These are phyloP conservation scores for Conticribra guillardii DNA, from an alignment of 108 stramenopile species.

Conservation along the genomic window DNA sequence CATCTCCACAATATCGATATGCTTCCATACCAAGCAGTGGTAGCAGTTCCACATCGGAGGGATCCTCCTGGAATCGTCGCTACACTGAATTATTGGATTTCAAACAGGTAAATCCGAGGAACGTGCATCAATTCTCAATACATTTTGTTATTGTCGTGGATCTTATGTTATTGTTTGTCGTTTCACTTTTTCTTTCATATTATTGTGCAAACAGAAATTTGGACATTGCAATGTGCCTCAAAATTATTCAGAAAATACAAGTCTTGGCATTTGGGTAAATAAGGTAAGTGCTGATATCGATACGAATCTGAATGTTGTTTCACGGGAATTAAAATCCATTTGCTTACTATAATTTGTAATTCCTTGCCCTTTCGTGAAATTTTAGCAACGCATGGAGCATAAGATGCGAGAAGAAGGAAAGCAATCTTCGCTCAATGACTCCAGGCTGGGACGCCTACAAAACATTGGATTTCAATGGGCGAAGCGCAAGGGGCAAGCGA, in stretches of 20 bases:
- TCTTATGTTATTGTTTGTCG: too few species aligned
- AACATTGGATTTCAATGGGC: constrained; percentile 50
- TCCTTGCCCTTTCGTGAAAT: too few species aligned
- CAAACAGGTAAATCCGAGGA: constrained; percentile 1
- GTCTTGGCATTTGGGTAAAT: constrained; percentile 80
- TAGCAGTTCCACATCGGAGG: constrained; percentile 9
- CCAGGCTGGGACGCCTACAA: constrained; percentile 26
- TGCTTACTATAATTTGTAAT: too few species aligned
- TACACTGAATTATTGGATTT: constrained; percentile 32
- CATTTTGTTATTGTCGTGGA: too few species aligned
- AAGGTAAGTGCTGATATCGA: constrained; percentile 33
- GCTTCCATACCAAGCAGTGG: neutral
- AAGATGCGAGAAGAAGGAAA: constrained; percentile 49
- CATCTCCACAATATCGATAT: neutral
- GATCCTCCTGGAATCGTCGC: constrained; percentile 32
- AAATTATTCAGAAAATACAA: constrained; percentile 64
- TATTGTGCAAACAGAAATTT: constrained; percentile 25
- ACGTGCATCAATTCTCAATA: too few species aligned
- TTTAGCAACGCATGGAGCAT: constrained; percentile 55
- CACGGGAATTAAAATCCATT: too few species aligned
- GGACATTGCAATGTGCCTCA: constrained; percentile 85
- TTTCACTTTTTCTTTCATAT: too few species aligned
- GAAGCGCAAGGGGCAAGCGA: constrained; percentile 55
- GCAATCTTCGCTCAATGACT: constrained; percentile 41
- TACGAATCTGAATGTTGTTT: too few species aligned